These are phyloP conservation scores for Volutella citrinella DNA, from an alignment of 2,329 filamentous ascomycete genomes.

Conservation along the genomic window DNA sequence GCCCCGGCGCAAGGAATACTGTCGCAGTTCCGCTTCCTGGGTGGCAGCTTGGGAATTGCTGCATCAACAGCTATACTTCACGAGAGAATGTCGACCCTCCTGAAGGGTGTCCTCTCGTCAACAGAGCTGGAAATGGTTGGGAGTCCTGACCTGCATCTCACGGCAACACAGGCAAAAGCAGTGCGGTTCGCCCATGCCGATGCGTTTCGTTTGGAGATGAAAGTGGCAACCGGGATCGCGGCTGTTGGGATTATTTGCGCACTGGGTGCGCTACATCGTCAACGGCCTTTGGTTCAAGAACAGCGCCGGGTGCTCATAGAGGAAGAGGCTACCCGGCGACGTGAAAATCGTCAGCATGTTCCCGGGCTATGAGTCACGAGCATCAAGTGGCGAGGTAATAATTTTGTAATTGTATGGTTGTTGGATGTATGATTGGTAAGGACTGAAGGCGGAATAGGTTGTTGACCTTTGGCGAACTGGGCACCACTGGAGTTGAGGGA, in stretches of 20 bases:
- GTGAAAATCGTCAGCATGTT: no score
- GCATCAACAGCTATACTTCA: conserved; percentile 47
- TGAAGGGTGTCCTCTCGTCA: conserved; percentile 26
- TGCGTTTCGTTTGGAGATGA: conserved; percentile 47
- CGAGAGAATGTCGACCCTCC: conserved; percentile 25
- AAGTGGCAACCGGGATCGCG: conserved; percentile 40
- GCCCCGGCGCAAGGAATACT: conserved; percentile 52
- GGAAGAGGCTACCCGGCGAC: conserved; percentile 15
- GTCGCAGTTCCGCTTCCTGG: conserved; percentile 49
- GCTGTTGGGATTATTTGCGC: conserved; percentile 38
- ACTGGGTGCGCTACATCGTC: conserved; percentile 36
- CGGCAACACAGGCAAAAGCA: conserved; percentile 24
- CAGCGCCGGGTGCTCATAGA: conserved; percentile 17
- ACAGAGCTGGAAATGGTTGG: conserved; percentile 27
- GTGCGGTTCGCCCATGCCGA: conserved; percentile 40
- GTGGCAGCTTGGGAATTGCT: conserved; percentile 53
- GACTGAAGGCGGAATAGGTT: no score
- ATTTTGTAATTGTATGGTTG: no score
- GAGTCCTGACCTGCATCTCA: conserved; percentile 19
- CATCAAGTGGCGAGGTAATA: no score
- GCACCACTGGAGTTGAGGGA: no score
- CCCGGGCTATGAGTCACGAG: no score
- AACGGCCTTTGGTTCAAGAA: conserved; percentile 13
- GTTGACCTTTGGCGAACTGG: no score
- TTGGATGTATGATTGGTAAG: no score